Percentiles rank a stretch among this genome's conserved stretches.
These are phyloP conservation scores for Phtheirospermum japonicum DNA, from an alignment of 257 asterid species.

Conservation along the genomic window DNA sequence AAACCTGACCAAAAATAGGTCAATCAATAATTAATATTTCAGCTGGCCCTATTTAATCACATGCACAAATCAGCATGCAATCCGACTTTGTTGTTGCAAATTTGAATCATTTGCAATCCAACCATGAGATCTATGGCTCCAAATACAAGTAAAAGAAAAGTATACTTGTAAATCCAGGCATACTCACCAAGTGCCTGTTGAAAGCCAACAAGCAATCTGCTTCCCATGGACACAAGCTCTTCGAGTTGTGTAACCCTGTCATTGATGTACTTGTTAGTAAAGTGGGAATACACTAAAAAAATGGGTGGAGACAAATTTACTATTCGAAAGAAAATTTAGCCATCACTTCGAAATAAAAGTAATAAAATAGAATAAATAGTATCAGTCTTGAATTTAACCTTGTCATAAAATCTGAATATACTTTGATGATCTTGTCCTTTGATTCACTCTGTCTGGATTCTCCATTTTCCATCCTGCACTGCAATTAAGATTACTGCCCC, in stretches of 20 bases:
- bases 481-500: slow-evolving; percentile 1
- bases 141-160: too few relatives aligned
- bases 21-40: slow-evolving; percentile 7
- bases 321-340: neutral
- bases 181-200: slow-evolving; percentile 70
- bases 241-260: slow-evolving; percentile 59
- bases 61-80: slow-evolving; percentile 7
- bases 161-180: slow-evolving; percentile 3
- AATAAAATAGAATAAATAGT: neutral
- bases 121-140: too few relatives aligned
- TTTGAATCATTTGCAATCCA: slow-evolving; percentile 16
- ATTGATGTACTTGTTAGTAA: neutral
- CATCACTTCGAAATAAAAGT: neutral
- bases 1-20: slow-evolving; percentile 38
- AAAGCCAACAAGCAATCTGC: slow-evolving; percentile 54
- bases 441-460: too few relatives aligned
- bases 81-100: neutral
- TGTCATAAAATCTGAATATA: slow-evolving; percentile 60
- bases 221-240: slow-evolving; percentile 55
- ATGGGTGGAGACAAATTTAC: neutral
- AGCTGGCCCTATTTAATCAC: neutral
- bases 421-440: too few relatives aligned
- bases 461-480: slow-evolving; percentile 47
- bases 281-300: neutral
- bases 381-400: slow-evolving; percentile 40